Evolutionary conservation across 225 moss, liverwort and hornwort genomes (phyloP), one percentile per base, ranked within the genome.

Genomic region (Bryum argenteum): DNA sequence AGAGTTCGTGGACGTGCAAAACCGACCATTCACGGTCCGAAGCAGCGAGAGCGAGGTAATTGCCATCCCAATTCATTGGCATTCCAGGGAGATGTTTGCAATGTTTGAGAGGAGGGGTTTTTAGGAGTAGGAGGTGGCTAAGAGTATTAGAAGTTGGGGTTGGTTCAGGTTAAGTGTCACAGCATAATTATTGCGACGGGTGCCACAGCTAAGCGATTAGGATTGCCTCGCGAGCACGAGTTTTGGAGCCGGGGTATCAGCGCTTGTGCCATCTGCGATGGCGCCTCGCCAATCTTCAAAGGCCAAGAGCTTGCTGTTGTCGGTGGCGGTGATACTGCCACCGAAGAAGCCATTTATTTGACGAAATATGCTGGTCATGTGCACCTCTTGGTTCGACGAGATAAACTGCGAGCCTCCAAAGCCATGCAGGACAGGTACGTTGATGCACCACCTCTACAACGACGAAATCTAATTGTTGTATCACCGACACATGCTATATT

Each of bases 281-380:
- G 94, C 19, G 91, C 97, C 58, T 97, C 94, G 9, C 97, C 94
- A 9, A 97, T 92, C 69, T 97, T 89, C 38, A 94, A 74, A 82
- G 94, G 92, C 15, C 92, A 97, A 69, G 90, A 97, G 69, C 78
- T 97, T 52, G 97, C 94, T 51, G 97, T 97, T 37, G 97, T 97
- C 45, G 97, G 97, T 39, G 97, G 97, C 59, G 97, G 97, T 71
- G 97, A 97, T 54, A 94, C 94, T 50, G 94, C 97, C 2, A 90
- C 92, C 6, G 92, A 94, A 75, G 97, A 97, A 80, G 67, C 94
- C 8, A 69, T 97, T 10, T 94, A 97, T 38, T 78, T 97, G 18
- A 97, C 97, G 12, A 97, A 97, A 75, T 97, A 94, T 63, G 94
- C 94, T 22, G 90, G 90, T n/a, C 97, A 97, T 75, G 97, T 97